Conservation (phyloP, 2,329 filamentous ascomycete species). For the Fusarium sterilihyphosum region DNA sequence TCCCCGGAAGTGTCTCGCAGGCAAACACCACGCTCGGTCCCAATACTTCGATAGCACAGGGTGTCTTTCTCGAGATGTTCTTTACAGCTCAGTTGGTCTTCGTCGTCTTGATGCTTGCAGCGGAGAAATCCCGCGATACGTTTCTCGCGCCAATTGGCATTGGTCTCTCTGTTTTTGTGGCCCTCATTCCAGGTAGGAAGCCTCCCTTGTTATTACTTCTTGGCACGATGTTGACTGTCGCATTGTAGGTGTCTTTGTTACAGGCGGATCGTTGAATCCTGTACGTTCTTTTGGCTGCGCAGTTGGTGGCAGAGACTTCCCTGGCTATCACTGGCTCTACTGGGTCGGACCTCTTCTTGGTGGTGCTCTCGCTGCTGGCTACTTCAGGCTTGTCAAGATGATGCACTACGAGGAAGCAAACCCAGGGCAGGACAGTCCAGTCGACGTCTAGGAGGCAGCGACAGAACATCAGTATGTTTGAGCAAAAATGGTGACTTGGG, state of each 20-base stretch:
- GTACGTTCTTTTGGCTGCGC: conserved; percentile 59
- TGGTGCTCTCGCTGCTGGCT: conserved; percentile 53
- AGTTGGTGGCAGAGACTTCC: conserved; percentile 50
- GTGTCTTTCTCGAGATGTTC: conserved; percentile 72
- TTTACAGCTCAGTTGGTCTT: conserved; percentile 69
- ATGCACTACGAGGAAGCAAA: conserved; percentile 60
- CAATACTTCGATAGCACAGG: conserved; percentile 60
- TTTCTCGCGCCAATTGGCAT: conserved; percentile 76
- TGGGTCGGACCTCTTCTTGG: conserved; percentile 62
- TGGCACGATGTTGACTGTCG: conserved; percentile 43
- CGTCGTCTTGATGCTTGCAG: conserved; percentile 72
- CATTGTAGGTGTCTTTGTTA: conserved; percentile 41
- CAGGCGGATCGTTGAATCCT: conserved; percentile 56
- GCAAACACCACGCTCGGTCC: conserved; percentile 60
- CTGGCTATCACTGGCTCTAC: conserved; percentile 59
- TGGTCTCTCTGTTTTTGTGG: conserved; percentile 72
- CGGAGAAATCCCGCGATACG: conserved; percentile 75
- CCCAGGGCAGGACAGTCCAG: conserved; percentile 49
- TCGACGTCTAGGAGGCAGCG: conserved; percentile 5
- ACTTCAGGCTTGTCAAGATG: conserved; percentile 59
- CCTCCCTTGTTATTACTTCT: neutral
- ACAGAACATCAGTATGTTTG: neutral
- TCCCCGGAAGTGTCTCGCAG: conserved; percentile 63
- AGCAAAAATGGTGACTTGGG: neutral
- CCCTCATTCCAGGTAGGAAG: conserved; percentile 46